phyloP scores from a whole-genome alignment of 371 early-diverging fungal species.

The Apophysomyces trapeziformis region DNA sequence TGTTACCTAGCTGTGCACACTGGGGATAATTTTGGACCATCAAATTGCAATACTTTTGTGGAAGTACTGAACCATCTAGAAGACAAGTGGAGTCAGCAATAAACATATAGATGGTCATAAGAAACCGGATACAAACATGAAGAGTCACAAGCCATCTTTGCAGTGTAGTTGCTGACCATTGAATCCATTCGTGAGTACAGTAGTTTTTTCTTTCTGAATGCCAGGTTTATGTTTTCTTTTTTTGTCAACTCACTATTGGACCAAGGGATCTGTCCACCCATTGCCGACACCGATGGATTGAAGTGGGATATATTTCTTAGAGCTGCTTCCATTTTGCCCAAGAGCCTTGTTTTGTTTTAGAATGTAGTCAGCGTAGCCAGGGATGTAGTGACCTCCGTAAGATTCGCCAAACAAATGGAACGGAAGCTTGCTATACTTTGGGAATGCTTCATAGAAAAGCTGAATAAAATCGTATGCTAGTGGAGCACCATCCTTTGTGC shows the following conservation, averaged over 20 bases:
- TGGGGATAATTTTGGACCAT: slow-evolving; percentile 10
- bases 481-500: slow-evolving; percentile 49
- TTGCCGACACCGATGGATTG: slow-evolving; percentile 36
- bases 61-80: slow-evolving; percentile 25
- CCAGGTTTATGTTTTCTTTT: not conserved
- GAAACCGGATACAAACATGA: slow-evolving; percentile 20
- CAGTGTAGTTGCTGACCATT: not conserved
- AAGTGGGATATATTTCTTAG: slow-evolving; percentile 20
- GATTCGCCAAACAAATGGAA: slow-evolving; percentile 72
- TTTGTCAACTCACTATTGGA: slow-evolving; percentile 29
- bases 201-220: not conserved
- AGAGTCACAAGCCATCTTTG: slow-evolving; percentile 34
- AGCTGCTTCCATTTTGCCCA: not conserved
- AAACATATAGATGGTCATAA: not conserved
- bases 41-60: slow-evolving; percentile 8
- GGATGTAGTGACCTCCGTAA: slow-evolving; percentile 77
- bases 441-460: slow-evolving; percentile 73
- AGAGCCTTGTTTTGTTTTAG: slow-evolving; percentile 23
- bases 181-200: not conserved
- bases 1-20: slow-evolving; percentile 21
- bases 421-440: slow-evolving; percentile 32
- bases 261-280: slow-evolving; percentile 31
- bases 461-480: slow-evolving; percentile 64
- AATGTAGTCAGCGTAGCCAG: slow-evolving; percentile 62
- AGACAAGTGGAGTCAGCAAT: not conserved